Conservation (phyloP, 371 early-diverging fungal genomes). For the Syncephalastrum monosporum region DNA sequence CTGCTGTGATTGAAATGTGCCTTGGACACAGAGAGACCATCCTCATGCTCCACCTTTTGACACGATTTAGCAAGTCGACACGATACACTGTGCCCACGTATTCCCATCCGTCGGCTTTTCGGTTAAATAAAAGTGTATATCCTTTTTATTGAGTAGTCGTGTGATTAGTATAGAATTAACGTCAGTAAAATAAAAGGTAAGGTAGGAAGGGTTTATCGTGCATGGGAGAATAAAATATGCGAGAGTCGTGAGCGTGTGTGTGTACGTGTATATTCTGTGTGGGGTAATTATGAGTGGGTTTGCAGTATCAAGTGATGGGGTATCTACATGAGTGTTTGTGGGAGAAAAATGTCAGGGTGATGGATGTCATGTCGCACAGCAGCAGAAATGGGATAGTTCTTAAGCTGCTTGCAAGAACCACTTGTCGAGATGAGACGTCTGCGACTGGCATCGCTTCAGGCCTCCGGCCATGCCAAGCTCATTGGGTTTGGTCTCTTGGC, state of each 20-base stretch:
- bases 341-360: no score
- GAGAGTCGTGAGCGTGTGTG: neutral
- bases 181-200: no score
- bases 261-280: conserved; percentile 4
- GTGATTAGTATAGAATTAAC: no score
- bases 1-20: no score
- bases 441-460: conserved; percentile 14
- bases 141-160: no score
- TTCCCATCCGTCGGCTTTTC: no score
- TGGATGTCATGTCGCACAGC: neutral
- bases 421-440: conserved; percentile 9
- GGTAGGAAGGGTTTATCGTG: neutral
- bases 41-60: no score
- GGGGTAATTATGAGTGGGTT: neutral
- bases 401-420: conserved; percentile 12
- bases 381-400: neutral
- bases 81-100: no score
- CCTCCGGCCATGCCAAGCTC: conserved; percentile 3
- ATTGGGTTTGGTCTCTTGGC: neutral
- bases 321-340: conserved; percentile 5
- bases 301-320: no score
- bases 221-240: conserved; percentile 1
- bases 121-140: no score
- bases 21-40: no score
- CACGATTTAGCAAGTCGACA: no score